A percentile compares a stretch with the other conserved stretches of the same genome.
Conservation (phyloP, 768 basidiomycete species). For the Sporobolomyces roseus region DNA sequence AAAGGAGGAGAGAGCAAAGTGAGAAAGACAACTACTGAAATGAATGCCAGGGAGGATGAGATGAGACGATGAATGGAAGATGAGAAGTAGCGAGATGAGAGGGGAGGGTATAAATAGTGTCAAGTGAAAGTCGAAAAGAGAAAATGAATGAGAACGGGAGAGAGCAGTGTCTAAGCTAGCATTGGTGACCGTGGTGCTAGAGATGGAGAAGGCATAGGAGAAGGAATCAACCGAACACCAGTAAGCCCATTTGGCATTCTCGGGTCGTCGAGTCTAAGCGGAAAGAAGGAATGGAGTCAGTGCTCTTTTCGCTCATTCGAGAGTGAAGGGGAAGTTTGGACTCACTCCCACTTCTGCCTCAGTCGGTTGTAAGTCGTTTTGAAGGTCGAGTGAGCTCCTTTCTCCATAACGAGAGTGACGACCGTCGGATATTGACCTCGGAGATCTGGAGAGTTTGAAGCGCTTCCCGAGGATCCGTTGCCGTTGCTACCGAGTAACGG, state of each 20-base stretch:
- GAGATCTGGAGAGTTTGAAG: conserved; percentile 6
- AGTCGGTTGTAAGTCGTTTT: conserved; percentile 67
- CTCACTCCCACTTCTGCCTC: conserved; percentile 63
- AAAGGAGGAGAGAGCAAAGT: no score
- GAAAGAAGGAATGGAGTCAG: background rate
- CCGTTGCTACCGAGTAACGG: conserved; percentile 10
- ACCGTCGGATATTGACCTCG: conserved; percentile 57
- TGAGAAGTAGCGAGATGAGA: background rate
- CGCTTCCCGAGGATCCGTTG: background rate
- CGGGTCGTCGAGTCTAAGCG: conserved; percentile 36
- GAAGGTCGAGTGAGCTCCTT: conserved; percentile 78
- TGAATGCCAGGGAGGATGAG: background rate
- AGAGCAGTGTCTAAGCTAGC: conserved; percentile 19
- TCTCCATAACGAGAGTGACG: conserved; percentile 72
- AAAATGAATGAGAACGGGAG: background rate
- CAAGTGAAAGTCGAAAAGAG: background rate
- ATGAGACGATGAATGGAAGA: background rate
- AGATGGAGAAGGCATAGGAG: conserved; percentile 31
- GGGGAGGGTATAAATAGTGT: background rate
- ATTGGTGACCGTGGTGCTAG: conserved; percentile 30
- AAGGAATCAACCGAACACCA: conserved; percentile 35
- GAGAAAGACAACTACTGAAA: no score
- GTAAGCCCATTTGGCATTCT: background rate
- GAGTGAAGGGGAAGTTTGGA: background rate
- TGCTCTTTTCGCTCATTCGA: background rate